Base-by-base conservation (phyloP, 1,284 basidiomycete genomes). In the Veloporphyrellus conicus region DNA sequence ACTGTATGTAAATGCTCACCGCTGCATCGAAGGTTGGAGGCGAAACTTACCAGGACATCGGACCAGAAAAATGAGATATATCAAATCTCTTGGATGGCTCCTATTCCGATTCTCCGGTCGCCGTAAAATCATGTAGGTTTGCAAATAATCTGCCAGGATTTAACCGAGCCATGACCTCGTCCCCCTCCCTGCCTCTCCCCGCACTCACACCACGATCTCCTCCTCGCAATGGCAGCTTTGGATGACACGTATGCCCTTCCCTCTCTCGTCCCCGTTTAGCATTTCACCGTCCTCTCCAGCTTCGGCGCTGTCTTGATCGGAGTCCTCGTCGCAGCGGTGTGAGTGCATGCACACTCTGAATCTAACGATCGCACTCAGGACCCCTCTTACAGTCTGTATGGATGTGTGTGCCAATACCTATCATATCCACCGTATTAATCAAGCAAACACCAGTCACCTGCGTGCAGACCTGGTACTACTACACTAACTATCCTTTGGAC, bases 381-480 rank as follows among this genome's bases (percentile, higher is more conserved):
- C 33, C 7, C 19, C n/a, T 43, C 39, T 16, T 11, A 31, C 19
- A 79, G 78, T 3, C 64, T 82, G 27, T 76, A 77, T 49, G 80
- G 80, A 65, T 73, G 80, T 81, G 44, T 9, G 67, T 55, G 14
- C 12, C 6, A 29, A n/a, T 15, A 0, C 20, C 20, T 16, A 52
- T 52, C 43, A 25, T 47, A 22, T 34, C 32, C 32, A 2, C 8
- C 11, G 6, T 8, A 25, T 40, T 47, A 41, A 54, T 23, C 39
- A 10, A 32, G 14, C 44, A 23, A 35, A 20, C 28, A 0, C 36
- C 19, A 82, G 81, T 81, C n/a, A 79, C 80, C 6, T 69, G 72
- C 50, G 70, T 80, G 19, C 81, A 84, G 60, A 70, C 76, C 3
- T 80, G 71, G 69, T 81, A 74, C 54, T 83, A 83, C 58, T 82